A percentile compares a stretch with the other conserved stretches of the same genome.
These are phyloP conservation scores for Naematelia encephala DNA, from an alignment of 768 basidiomycete species.

Conservation along the genomic window DNA sequence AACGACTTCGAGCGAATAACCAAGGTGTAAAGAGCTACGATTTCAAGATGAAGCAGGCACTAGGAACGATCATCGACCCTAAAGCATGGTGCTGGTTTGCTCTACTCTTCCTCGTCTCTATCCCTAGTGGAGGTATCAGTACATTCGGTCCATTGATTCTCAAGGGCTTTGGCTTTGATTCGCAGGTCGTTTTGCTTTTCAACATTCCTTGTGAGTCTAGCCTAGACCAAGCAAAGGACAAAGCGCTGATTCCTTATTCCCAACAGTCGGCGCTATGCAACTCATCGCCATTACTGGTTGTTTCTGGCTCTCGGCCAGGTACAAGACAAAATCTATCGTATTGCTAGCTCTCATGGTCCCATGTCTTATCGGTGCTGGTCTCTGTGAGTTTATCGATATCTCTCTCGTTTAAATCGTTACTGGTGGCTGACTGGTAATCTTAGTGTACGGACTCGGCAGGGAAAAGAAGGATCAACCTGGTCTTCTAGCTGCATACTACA, in stretches of 20 bases:
- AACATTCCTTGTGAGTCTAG: slow-evolving; percentile 54
- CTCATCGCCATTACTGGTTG: slow-evolving; percentile 50
- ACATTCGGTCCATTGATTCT: slow-evolving; percentile 56
- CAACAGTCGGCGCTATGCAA: slow-evolving; percentile 52
- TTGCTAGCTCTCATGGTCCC: slow-evolving; percentile 12
- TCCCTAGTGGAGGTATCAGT: slow-evolving; percentile 53
- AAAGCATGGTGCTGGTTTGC: slow-evolving; percentile 55
- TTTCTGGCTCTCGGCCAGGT: slow-evolving; percentile 35
- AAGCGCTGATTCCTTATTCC: no score
- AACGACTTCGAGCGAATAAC: slow-evolving; percentile 28
- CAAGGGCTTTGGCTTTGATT: slow-evolving; percentile 54
- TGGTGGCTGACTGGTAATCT: not conserved
- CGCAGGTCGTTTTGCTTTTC: slow-evolving; percentile 55
- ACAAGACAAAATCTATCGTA: slow-evolving; percentile 10
- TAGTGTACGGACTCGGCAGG: not conserved
- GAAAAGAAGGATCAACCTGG: not conserved
- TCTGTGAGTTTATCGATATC: slow-evolving; percentile 4
- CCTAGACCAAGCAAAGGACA: no score
- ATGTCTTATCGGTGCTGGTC: slow-evolving; percentile 13
- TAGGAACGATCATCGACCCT: slow-evolving; percentile 43
- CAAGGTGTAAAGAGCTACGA: slow-evolving; percentile 4
- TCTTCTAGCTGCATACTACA: not conserved
- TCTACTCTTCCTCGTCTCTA: slow-evolving; percentile 51
- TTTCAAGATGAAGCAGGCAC: slow-evolving; percentile 30
- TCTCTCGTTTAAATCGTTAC: no score